Evolutionary conservation across 768 basidiomycete genomes (phyloP).

Genomic region (Kwoniella heveanensis): DNA sequence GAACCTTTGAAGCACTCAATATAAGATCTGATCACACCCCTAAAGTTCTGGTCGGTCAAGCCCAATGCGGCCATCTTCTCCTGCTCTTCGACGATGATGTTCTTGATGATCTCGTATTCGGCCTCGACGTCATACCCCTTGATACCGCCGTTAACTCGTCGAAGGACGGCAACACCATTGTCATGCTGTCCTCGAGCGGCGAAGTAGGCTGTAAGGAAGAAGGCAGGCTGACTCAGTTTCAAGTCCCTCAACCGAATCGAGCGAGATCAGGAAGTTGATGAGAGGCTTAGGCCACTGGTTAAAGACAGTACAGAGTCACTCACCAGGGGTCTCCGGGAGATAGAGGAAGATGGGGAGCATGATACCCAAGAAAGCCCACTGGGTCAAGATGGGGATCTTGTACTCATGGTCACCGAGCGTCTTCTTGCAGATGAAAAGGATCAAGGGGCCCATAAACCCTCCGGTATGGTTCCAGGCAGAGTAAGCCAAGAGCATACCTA

Average conservation of each 20-base stretch:
- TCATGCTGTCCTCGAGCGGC: slow-evolving; percentile 28
- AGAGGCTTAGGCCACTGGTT: no score
- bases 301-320: slow-evolving; percentile 5
- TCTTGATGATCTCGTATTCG: slow-evolving; percentile 27
- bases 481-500: slow-evolving; percentile 25
- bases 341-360: slow-evolving; percentile 33
- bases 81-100: slow-evolving; percentile 30
- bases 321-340: slow-evolving; percentile 33
- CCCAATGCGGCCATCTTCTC: slow-evolving; percentile 10
- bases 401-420: slow-evolving; percentile 19
- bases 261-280: no score
- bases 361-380: slow-evolving; percentile 32
- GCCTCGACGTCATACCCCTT: slow-evolving; percentile 31
- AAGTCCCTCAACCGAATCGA: no score
- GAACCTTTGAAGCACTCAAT: slow-evolving; percentile 28
- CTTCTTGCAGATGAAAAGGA: slow-evolving; percentile 24
- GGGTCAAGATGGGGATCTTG: slow-evolving; percentile 23
- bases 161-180: slow-evolving; percentile 16
- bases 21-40: slow-evolving; percentile 22
- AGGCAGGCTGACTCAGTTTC: no score
- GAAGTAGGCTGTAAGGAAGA: slow-evolving; percentile 29
- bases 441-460: slow-evolving; percentile 24
- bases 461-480: slow-evolving; percentile 30
- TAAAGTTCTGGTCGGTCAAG: slow-evolving; percentile 13
- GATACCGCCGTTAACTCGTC: slow-evolving; percentile 24